Base-by-base conservation (phyloP, 257 asterid genomes). In the Gardenia jasminoides region DNA sequence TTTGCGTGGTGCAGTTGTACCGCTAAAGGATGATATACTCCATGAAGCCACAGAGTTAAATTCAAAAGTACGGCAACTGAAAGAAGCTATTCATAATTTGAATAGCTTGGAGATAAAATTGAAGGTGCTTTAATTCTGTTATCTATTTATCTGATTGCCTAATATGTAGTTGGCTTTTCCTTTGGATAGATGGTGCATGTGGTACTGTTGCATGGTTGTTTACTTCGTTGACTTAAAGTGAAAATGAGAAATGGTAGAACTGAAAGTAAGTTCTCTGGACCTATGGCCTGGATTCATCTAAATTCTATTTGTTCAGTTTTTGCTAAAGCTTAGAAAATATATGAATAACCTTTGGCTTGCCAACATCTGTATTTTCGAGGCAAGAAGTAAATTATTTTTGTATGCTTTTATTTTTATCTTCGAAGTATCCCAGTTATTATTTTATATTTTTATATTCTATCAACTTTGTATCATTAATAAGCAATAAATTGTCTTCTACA, bases 91-190 rank as follows among this genome's bases (percentile, higher is more conserved):
- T 79, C 82, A 58, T 20, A 88, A 75, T 87, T 82, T 93, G 87
- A 93, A 88, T 83, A 87, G 84, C 85, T 85, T 93, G 87, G 97
- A 92, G 89, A 89, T 93, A 82, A 93, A 92, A 86, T 80, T 93
- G 90, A 93, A 93, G 97, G 98, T 90, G 80, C 84, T 82, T 64
- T 17, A 77, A 78, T 71, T 68, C 76, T 50, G 28, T 84, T 76
- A 80, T 79, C 82, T 78, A 68, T 76, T 78, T 41, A 56, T 64
- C 66, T 62, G 36, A 36, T 52, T 10, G 10, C 1, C 0, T 68
- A 56, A 56, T 56, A 7, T 56, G 8, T 56, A 56, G 26, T 56
- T 56, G 8, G 24, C 22, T 56, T 19, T 56, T 17, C 26, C 62
- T 56, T 56, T 56, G 62, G 5, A 17, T 17, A 56, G 62, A 56